Evolutionary conservation across 1,284 basidiomycete species (phyloP).

Genomic region (Tetrapyrgos nigripes): DNA sequence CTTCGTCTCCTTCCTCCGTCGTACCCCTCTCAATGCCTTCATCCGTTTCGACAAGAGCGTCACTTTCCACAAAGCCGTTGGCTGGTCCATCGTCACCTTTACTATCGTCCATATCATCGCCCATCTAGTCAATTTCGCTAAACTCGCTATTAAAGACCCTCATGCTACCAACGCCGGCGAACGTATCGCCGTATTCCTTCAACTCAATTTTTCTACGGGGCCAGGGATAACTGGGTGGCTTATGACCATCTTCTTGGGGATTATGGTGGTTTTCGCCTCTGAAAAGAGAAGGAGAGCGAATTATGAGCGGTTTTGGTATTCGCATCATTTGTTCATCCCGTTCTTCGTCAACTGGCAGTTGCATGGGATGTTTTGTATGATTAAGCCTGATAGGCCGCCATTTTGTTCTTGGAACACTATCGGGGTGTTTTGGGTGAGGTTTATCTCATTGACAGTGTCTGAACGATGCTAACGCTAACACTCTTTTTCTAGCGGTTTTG

Average conservation of each 20-base stretch:
- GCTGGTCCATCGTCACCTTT: slow-evolving; percentile 84
- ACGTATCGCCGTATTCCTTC: slow-evolving; percentile 70
- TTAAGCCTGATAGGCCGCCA: slow-evolving; percentile 86
- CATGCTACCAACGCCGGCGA: slow-evolving; percentile 58
- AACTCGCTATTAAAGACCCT: slow-evolving; percentile 65
- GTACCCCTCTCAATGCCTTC: slow-evolving; percentile 81
- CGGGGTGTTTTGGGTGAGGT: slow-evolving; percentile 89
- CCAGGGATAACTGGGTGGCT: slow-evolving; percentile 93
- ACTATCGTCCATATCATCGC: slow-evolving; percentile 75
- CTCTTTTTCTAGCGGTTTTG: slow-evolving; percentile 72
- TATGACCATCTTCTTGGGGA: slow-evolving; percentile 74
- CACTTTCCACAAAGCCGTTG: slow-evolving; percentile 87
- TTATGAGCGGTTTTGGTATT: slow-evolving; percentile 91
- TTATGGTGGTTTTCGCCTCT: slow-evolving; percentile 85
- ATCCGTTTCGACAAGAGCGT: slow-evolving; percentile 93
- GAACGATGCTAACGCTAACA: slow-evolving; percentile 6
- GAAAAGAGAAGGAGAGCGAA: slow-evolving; percentile 77
- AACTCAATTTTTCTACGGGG: slow-evolving; percentile 84
- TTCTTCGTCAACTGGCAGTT: slow-evolving; percentile 93
- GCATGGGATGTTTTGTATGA: slow-evolving; percentile 95
- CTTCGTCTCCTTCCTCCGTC: slow-evolving; percentile 85
- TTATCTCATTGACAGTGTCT: slow-evolving; percentile 13
- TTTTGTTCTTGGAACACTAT: slow-evolving; percentile 86
- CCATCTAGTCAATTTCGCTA: slow-evolving; percentile 83
- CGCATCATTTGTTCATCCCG: slow-evolving; percentile 86